These are phyloP conservation scores for Phytophthora parvispora DNA, from an alignment of 352 stramenopile genomes.

Conservation along the genomic window DNA sequence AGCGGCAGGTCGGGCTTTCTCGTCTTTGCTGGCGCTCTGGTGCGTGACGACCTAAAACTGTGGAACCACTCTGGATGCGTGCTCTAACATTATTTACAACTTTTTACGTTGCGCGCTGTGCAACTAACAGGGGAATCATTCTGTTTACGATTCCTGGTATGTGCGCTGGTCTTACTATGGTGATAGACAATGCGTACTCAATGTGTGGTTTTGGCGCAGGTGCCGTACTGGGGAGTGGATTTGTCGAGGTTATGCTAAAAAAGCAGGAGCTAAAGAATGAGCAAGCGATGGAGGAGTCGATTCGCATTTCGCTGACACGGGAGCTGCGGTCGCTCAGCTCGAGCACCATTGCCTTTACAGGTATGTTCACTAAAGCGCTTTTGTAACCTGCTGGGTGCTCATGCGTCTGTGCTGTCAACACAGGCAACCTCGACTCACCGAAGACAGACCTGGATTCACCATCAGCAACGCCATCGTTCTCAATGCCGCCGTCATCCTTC, in stretches of 20 bases:
- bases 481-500: constrained; percentile 23
- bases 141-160: constrained; percentile 85
- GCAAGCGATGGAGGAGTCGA: constrained; percentile 56
- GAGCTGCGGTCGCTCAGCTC: constrained; percentile 62
- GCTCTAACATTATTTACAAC: neutral
- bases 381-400: neutral
- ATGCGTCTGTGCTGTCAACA: neutral
- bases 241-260: constrained; percentile 90
- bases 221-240: constrained; percentile 82
- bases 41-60: neutral
- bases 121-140: constrained; percentile 67
- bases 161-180: neutral
- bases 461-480: constrained; percentile 17
- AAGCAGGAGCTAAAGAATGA: constrained; percentile 69
- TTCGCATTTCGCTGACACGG: constrained; percentile 60
- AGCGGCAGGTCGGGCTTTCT: constrained; percentile 71
- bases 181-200: no score
- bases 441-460: constrained; percentile 37
- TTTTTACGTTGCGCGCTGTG: neutral
- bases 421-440: constrained; percentile 42
- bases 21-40: constrained; percentile 77
- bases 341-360: constrained; percentile 41
- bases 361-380: constrained; percentile 8
- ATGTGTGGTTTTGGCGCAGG: no score
- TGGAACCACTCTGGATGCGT: neutral